Percentiles rank a stretch among this genome's conserved stretches.
These are phyloP conservation scores for Rhizophora apiculata DNA, from an alignment of 345 rosid genomes.

Conservation along the genomic window DNA sequence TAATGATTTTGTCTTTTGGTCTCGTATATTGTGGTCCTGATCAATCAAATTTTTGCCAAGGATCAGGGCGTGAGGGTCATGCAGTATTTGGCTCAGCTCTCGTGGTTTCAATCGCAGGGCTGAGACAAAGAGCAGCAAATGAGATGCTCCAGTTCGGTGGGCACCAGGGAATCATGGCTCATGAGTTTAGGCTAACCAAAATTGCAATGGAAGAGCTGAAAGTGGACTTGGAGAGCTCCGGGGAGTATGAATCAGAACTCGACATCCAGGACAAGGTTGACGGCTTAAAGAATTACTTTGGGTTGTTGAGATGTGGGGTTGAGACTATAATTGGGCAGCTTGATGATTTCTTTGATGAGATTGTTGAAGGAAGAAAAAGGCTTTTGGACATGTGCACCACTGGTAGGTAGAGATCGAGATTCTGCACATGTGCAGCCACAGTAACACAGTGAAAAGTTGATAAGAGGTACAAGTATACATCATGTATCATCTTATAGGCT, in stretches of 20 bases:
- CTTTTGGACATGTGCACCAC: constrained; percentile 72
- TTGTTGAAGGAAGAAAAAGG: constrained; percentile 79
- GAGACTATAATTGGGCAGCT: constrained; percentile 62
- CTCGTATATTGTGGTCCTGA: constrained; percentile 54
- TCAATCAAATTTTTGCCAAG: constrained; percentile 25
- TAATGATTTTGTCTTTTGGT: constrained; percentile 55
- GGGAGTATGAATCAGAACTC: constrained; percentile 28
- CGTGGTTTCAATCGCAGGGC: constrained; percentile 47
- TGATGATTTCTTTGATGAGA: constrained; percentile 91
- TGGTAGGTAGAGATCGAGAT: constrained; percentile 7
- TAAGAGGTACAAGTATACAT: too few species aligned
- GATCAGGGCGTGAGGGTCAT: constrained; percentile 4
- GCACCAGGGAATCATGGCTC: constrained; percentile 45
- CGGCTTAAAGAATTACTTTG: constrained; percentile 52
- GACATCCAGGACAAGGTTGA: constrained; percentile 53
- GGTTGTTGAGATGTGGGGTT: constrained; percentile 61
- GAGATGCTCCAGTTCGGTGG: constrained; percentile 48
- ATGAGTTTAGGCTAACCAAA: constrained; percentile 57
- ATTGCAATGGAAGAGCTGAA: constrained; percentile 62
- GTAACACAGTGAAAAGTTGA: too few species aligned
- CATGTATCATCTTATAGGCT: too few species aligned
- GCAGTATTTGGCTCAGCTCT: constrained; percentile 43
- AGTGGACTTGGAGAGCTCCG: constrained; percentile 47
- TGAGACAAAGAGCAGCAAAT: constrained; percentile 55
- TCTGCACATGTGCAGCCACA: neutral